Base-by-base conservation (phyloP, 1,139 yeast species). In the Nakaseomyces bracarensis region DNA sequence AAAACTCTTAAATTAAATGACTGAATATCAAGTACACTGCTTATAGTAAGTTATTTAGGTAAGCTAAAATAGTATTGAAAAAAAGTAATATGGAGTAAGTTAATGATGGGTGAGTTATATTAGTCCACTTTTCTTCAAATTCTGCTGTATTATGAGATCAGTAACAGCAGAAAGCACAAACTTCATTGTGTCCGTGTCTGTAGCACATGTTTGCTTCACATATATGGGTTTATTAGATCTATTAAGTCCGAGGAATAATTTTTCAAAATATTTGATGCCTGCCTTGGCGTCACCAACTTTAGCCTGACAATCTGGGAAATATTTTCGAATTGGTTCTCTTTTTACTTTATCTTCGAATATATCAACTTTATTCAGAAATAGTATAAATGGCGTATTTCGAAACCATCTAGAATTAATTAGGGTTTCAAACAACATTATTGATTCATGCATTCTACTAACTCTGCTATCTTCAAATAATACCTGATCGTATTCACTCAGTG, bases 191-290 rank as follows among this genome's bases (percentile, higher is more conserved):
- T 75, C 71, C 0, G 95, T 78, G 61, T 93, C 98, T 0, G 98
- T 91, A 2, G 99, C 99, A 67, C 96, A 87, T 1, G 98, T 93
- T 51, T 89, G 69, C 64, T 87, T 96, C 21, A 86, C 82, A 60
- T 93, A 93, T 26, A 89, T 76, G 5, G 89, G 91, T 57, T 82
- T 81, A 41, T 75, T 53, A 2, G 82, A 70, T 45, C 76, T 68
- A 58, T 84, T 84, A 51, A 82, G 60, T 44, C 75, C 69, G 44
- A 80, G 60, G 48, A 84, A 81, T 39, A 77, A 66, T 30, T 69
- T 69, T 52, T 83, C 91, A 61, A 84, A 82, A 54, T 75, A 83
- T 50, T 72, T 71, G 18, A 79, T 60, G 1, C 83, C 85, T 35
- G 76, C 79, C 48, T 79, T 81, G n/a, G 69, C 71, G 58, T 82